A percentile compares a stretch with the other conserved stretches of the same genome.
These are phyloP conservation scores for Pisolithus tinctorius DNA, from an alignment of 768 basidiomycete genomes.

Conservation along the genomic window DNA sequence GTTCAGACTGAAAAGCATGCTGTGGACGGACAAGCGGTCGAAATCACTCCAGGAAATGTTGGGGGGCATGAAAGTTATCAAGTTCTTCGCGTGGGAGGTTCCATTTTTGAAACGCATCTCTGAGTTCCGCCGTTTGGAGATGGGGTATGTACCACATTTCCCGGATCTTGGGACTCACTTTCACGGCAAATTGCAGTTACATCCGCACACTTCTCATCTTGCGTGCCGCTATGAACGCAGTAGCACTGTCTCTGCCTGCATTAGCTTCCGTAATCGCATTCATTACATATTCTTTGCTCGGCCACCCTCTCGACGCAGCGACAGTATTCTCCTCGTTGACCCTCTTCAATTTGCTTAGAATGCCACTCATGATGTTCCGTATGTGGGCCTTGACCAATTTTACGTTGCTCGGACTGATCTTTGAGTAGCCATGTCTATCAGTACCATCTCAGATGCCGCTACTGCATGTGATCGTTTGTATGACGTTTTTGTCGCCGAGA, in stretches of 20 bases:
- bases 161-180: neutral
- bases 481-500: constrained; percentile 81
- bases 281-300: constrained; percentile 68
- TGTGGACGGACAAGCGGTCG: constrained; percentile 86
- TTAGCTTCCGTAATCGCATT: constrained; percentile 75
- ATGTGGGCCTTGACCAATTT: constrained; percentile 8
- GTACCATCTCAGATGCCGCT: constrained; percentile 76
- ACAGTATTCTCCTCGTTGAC: constrained; percentile 81
- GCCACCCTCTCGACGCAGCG: constrained; percentile 61
- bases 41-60: constrained; percentile 87
- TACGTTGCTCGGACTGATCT: constrained; percentile 5
- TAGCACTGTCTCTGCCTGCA: constrained; percentile 66
- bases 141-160: constrained; percentile 36
- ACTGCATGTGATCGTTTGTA: constrained; percentile 75
- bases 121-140: constrained; percentile 65
- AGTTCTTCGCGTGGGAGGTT: constrained; percentile 84
- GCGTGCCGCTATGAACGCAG: constrained; percentile 59
- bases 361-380: constrained; percentile 74
- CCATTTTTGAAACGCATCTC: constrained; percentile 74
- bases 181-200: constrained; percentile 32
- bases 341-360: constrained; percentile 74
- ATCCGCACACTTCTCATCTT: constrained; percentile 62
- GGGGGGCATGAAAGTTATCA: constrained; percentile 87
- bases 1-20: constrained; percentile 68
- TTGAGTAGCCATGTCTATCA: constrained; percentile 55